These are phyloP conservation scores for Beverwykella pulmonaria DNA, from an alignment of 495 filamentous ascomycete species.

Conservation along the genomic window DNA sequence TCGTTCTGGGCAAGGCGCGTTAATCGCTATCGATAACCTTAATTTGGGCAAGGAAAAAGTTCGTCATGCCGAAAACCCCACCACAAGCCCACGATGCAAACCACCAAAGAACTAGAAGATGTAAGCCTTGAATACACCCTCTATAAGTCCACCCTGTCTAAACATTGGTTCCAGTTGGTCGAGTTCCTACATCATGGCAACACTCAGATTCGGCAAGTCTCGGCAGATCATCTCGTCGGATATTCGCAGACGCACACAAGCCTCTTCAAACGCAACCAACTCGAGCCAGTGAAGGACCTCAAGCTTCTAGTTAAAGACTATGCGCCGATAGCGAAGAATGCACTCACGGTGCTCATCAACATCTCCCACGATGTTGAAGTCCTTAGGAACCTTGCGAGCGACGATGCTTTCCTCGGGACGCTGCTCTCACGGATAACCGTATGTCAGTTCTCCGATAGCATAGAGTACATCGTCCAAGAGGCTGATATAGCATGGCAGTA, in stretches of 20 bases:
- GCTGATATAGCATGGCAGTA: slow-evolving; percentile 48
- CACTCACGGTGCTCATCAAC: slow-evolving; percentile 91
- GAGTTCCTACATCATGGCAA: slow-evolving; percentile 91
- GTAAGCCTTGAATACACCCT: slow-evolving; percentile 49
- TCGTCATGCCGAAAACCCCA: slow-evolving; percentile 17
- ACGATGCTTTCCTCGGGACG: slow-evolving; percentile 78
- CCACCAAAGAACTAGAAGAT: slow-evolving; percentile 70
- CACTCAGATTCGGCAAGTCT: slow-evolving; percentile 75
- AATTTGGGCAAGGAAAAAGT: slow-evolving; percentile 15
- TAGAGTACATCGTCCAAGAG: not conserved
- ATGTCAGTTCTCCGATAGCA: slow-evolving; percentile 51
- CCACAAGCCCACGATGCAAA: slow-evolving; percentile 60
- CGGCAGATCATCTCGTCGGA: slow-evolving; percentile 81
- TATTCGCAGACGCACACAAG: slow-evolving; percentile 75
- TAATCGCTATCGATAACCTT: slow-evolving; percentile 31
- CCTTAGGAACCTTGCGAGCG: slow-evolving; percentile 68
- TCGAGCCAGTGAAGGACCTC: slow-evolving; percentile 81
- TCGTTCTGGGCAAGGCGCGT: not conserved
- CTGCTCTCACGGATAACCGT: slow-evolving; percentile 74
- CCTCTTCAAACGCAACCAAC: slow-evolving; percentile 80
- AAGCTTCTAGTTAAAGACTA: slow-evolving; percentile 87
- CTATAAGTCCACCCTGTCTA: not conserved
- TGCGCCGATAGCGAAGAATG: slow-evolving; percentile 85
- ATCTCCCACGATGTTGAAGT: slow-evolving; percentile 77
- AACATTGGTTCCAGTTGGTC: slow-evolving; percentile 64